Conservation (phyloP, 2,329 filamentous ascomycete species). For the Talaromyces sp. region DNA sequence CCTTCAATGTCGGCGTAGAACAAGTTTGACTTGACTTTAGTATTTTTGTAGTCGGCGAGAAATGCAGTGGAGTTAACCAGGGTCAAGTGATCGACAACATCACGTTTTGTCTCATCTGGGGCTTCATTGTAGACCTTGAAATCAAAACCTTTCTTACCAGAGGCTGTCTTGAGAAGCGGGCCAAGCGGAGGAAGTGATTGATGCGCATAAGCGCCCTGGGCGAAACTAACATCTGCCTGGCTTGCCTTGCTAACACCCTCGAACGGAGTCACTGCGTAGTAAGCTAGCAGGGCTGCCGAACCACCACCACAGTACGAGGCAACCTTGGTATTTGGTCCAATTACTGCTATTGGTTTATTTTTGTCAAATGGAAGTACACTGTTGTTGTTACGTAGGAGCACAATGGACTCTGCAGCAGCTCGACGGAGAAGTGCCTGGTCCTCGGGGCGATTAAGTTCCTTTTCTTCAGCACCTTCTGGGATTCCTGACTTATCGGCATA, state of each 20-base stretch:
- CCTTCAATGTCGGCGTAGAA: slow-evolving; percentile 61
- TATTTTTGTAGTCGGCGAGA: slow-evolving; percentile 51
- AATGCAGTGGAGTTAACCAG: slow-evolving; percentile 41
- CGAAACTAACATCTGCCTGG: slow-evolving; percentile 41
- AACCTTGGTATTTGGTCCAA: slow-evolving; percentile 50
- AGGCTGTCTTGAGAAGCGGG: slow-evolving; percentile 44
- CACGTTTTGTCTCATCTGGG: slow-evolving; percentile 42
- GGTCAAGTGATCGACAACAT: slow-evolving; percentile 47
- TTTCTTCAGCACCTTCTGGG: slow-evolving; percentile 51
- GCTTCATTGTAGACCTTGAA: slow-evolving; percentile 61
- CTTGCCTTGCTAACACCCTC: slow-evolving; percentile 37
- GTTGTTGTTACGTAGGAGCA: slow-evolving; percentile 68
- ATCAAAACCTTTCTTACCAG: slow-evolving; percentile 55
- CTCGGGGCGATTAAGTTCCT: slow-evolving; percentile 53
- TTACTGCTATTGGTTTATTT: slow-evolving; percentile 44
- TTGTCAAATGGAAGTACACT: slow-evolving; percentile 54
- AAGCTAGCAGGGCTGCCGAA: slow-evolving; percentile 51
- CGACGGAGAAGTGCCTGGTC: slow-evolving; percentile 59
- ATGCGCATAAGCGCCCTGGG: slow-evolving; percentile 60
- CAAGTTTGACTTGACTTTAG: slow-evolving; percentile 46
- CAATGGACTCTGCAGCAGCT: slow-evolving; percentile 64
- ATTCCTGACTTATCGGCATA: slow-evolving; percentile 50
- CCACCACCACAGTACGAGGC: slow-evolving; percentile 56
- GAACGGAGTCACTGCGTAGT: slow-evolving; percentile 42
- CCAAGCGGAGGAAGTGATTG: slow-evolving; percentile 59